Conservation (phyloP, 768 basidiomycete species). For the Lactarius sanguifluus region DNA sequence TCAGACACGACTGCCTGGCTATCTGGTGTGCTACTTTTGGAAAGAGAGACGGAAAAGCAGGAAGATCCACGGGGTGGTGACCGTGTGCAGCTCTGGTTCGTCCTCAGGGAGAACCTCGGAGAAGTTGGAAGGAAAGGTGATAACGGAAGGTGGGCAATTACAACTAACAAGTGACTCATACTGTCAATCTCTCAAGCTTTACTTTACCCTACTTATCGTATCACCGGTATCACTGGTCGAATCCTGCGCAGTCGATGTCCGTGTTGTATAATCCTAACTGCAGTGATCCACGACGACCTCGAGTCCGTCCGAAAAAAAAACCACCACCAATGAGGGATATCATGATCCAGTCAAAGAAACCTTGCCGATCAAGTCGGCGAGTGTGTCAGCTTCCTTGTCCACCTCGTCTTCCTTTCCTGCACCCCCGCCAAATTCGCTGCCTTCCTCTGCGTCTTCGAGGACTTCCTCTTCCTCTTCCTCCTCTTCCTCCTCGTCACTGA, state of each 20-base stretch:
- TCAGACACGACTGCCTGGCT: slow-evolving; percentile 22
- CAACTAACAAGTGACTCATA: slow-evolving; percentile 16
- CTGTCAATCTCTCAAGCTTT: not conserved
- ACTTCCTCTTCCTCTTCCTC: slow-evolving; percentile 53
- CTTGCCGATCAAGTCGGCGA: slow-evolving; percentile 68
- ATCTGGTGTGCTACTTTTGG: slow-evolving; percentile 20
- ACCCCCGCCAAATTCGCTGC: slow-evolving; percentile 32
- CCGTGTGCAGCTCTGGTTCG: slow-evolving; percentile 18
- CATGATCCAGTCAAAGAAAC: slow-evolving; percentile 37
- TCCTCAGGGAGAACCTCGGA: slow-evolving; percentile 20
- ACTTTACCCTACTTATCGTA: not conserved
- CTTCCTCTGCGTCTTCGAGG: slow-evolving; percentile 39
- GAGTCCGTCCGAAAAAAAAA: not conserved
- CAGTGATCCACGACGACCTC: not conserved
- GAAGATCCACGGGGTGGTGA: not conserved
- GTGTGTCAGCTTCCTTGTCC: slow-evolving; percentile 49
- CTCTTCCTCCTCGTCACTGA: slow-evolving; percentile 81
- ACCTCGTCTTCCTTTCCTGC: slow-evolving; percentile 36
- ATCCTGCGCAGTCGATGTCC: not conserved
- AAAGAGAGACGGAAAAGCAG: slow-evolving; percentile 5
- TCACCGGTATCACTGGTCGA: slow-evolving; percentile 4
- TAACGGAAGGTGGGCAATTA: slow-evolving; percentile 23
- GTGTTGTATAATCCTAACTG: slow-evolving; percentile 17
- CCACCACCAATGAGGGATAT: slow-evolving; percentile 2
- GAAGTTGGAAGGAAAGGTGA: slow-evolving; percentile 26